phyloP scores from a whole-genome alignment of 2,329 filamentous ascomycete genomes.

The Hypoxylon sp. region DNA sequence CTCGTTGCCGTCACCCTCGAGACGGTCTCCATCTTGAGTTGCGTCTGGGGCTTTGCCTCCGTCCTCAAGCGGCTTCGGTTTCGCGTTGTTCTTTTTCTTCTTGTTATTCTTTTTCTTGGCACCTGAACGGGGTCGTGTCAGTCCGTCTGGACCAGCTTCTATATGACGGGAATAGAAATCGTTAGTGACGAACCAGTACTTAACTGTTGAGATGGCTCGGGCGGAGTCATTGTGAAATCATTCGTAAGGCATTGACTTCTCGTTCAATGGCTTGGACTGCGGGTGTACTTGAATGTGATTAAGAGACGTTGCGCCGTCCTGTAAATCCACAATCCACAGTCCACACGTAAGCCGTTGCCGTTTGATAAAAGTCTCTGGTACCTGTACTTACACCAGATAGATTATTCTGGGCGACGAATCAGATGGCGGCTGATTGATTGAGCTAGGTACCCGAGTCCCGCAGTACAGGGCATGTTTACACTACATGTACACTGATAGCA shows the following conservation, averaged over 20 bases:
- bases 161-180: slow-evolving; percentile 19
- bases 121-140: slow-evolving; percentile 51
- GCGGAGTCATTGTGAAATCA: slow-evolving; percentile 50
- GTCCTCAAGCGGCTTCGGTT: slow-evolving; percentile 57
- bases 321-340: slow-evolving; percentile 22
- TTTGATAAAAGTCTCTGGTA: slow-evolving; percentile 29
- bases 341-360: slow-evolving; percentile 45
- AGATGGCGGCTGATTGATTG: slow-evolving; percentile 24
- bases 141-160: slow-evolving; percentile 29
- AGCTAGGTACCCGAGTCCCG: slow-evolving; percentile 17
- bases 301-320: slow-evolving; percentile 37
- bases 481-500: not conserved
- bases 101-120: slow-evolving; percentile 70
- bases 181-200: slow-evolving; percentile 41
- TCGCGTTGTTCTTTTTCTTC: slow-evolving; percentile 69
- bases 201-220: slow-evolving; percentile 49
- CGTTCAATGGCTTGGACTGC: slow-evolving; percentile 27
- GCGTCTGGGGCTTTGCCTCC: slow-evolving; percentile 45
- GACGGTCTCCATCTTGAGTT: slow-evolving; percentile 46
- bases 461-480: slow-evolving; percentile 20
- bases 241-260: slow-evolving; percentile 30
- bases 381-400: slow-evolving; percentile 26
- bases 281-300: slow-evolving; percentile 22
- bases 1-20: slow-evolving; percentile 53
- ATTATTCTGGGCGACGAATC: slow-evolving; percentile 40